These are phyloP conservation scores for Dictyostelium discoideum DNA, from an alignment of 78 protist species.

Conservation along the genomic window dicty_2.7 NC_007091.3:248001-248500, in stretches of 20 bases:
- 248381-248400: neutral
- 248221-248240: constrained; percentile 46
- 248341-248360: constrained; percentile 67
- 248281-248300: constrained; percentile 77
- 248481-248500: neutral
- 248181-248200: constrained; percentile 35
- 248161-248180: neutral
- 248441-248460: constrained; percentile 1
- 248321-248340: constrained; percentile 79
- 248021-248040: constrained; percentile 43
- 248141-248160: constrained; percentile 44
- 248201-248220: constrained; percentile 68
- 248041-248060: constrained; percentile 85
- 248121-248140: constrained; percentile 49
- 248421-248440: constrained; percentile 55
- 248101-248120: constrained; percentile 46
- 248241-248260: constrained; percentile 52
- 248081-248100: constrained; percentile 48
- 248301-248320: constrained; percentile 46
- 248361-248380: neutral
- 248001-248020: constrained; percentile 42
- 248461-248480: neutral
- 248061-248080: constrained; percentile 21
- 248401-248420: constrained; percentile 64
- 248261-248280: constrained; percentile 63